Conservation (phyloP, 2,329 filamentous ascomycete genomes). For the Colletotrichum noveboracense region DNA sequence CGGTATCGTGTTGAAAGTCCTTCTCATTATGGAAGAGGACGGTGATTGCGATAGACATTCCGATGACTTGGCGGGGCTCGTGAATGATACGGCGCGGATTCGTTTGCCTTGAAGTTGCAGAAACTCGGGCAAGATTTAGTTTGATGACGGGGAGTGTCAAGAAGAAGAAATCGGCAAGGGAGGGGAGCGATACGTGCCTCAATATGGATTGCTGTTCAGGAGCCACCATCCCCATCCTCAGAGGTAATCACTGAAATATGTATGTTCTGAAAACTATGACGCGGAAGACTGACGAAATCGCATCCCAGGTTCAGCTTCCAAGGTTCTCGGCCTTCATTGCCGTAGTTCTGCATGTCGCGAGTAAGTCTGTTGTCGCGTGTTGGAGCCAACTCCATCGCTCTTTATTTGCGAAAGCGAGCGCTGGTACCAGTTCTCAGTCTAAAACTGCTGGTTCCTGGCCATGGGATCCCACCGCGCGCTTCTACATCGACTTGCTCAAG, state of each 20-base stretch:
- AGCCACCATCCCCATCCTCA: not conserved
- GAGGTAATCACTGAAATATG: not conserved
- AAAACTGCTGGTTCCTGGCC: not conserved
- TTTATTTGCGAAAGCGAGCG: not conserved
- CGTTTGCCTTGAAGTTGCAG: not conserved
- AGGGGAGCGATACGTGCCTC: not conserved
- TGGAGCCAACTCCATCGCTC: not conserved
- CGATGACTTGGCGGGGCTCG: not conserved
- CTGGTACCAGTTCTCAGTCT: not conserved
- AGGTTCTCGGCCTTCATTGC: not conserved
- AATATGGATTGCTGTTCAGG: not conserved
- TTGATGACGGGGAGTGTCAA: not conserved
- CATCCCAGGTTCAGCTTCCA: not conserved
- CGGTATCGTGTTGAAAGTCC: not conserved
- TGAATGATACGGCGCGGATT: not conserved
- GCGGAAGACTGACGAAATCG: not conserved
- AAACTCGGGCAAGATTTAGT: fast-evolving
- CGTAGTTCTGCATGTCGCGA: not conserved
- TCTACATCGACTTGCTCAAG: not conserved
- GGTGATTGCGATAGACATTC: not conserved
- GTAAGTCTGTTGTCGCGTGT: not conserved
- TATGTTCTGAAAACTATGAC: not conserved
- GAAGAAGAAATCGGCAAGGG: not conserved
- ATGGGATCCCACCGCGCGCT: not conserved
- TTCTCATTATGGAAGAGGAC: slow-evolving; percentile 24